Conservation (phyloP, 2,329 filamentous ascomycete species). For the Stagonosporopsis rhizophila region DNA sequence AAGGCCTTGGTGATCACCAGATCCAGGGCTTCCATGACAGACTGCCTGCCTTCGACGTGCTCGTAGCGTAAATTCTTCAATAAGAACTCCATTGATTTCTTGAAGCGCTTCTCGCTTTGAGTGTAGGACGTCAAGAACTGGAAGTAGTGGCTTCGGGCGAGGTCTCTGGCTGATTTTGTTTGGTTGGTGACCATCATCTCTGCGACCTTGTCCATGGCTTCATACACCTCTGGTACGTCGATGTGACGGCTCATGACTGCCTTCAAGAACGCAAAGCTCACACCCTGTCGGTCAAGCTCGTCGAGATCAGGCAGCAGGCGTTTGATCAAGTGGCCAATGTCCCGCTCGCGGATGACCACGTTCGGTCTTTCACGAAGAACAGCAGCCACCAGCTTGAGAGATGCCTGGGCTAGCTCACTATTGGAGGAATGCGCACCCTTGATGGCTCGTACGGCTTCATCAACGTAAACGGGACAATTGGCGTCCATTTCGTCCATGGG, state of each 20-base stretch:
- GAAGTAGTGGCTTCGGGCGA: constrained; percentile 88
- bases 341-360: constrained; percentile 78
- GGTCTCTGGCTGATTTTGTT: constrained; percentile 83
- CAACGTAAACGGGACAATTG: constrained; percentile 77
- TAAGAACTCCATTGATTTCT: constrained; percentile 87
- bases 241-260: constrained; percentile 85
- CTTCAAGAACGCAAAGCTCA: constrained; percentile 93
- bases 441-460: constrained; percentile 83
- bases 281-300: constrained; percentile 87
- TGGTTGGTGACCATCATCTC: constrained; percentile 96
- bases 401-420: constrained; percentile 84
- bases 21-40: constrained; percentile 90
- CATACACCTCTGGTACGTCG: constrained; percentile 86
- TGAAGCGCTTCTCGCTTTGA: constrained; percentile 86
- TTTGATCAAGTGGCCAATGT: constrained; percentile 81
- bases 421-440: constrained; percentile 79
- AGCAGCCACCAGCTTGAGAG: constrained; percentile 85
- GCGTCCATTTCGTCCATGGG: constrained; percentile 74
- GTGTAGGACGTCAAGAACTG: constrained; percentile 96
- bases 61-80: constrained; percentile 91
- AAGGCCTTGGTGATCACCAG: constrained; percentile 78
- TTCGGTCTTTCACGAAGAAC: constrained; percentile 82
- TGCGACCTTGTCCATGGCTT: constrained; percentile 81
- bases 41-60: constrained; percentile 85
- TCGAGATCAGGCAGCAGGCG: constrained; percentile 88